Conservation (phyloP, 345 rosid genomes). For the Salix dunnii region DNA sequence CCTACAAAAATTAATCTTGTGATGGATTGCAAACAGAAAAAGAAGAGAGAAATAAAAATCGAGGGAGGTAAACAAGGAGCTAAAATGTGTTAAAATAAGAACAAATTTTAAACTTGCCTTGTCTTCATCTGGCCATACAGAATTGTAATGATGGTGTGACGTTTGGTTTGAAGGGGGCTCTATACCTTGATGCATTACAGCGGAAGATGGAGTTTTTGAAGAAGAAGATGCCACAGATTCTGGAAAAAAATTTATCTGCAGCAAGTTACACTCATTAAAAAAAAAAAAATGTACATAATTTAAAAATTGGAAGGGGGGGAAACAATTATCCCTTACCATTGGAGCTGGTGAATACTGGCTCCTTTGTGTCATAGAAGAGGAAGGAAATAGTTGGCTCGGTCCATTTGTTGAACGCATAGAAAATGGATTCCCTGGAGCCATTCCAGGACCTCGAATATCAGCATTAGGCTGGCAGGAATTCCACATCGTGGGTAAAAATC, state of each 20-base stretch:
- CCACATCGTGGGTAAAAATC: slow-evolving; percentile 25
- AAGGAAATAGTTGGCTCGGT: slow-evolving; percentile 30
- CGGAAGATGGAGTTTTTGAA: slow-evolving; percentile 24
- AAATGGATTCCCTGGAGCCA: slow-evolving; percentile 33
- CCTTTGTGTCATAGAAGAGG: slow-evolving; percentile 35
- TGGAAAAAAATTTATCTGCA: slow-evolving; percentile 43
- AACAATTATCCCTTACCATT: slow-evolving; percentile 26
- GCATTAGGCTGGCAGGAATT: slow-evolving; percentile 6
- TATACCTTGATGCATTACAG: slow-evolving; percentile 31
- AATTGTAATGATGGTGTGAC: slow-evolving; percentile 20
- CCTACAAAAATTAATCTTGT: background rate
- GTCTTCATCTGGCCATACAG: slow-evolving; percentile 38
- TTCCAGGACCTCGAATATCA: slow-evolving; percentile 10
- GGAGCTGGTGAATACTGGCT: slow-evolving; percentile 30
- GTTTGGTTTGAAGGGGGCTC: slow-evolving; percentile 75
- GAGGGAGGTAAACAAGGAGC: background rate
- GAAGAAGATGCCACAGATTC: slow-evolving; percentile 16
- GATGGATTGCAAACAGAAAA: background rate
- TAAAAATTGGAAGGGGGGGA: too few relatives aligned
- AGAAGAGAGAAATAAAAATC: background rate
- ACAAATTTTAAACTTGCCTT: slow-evolving; percentile 29
- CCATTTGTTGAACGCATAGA: slow-evolving; percentile 15
- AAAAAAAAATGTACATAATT: background rate
- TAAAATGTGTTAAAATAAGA: background rate
- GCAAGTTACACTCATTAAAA: background rate